Evolutionary conservation across 495 filamentous ascomycete genomes (phyloP).

Genomic region (Saxophila tyrrhenica): DNA sequence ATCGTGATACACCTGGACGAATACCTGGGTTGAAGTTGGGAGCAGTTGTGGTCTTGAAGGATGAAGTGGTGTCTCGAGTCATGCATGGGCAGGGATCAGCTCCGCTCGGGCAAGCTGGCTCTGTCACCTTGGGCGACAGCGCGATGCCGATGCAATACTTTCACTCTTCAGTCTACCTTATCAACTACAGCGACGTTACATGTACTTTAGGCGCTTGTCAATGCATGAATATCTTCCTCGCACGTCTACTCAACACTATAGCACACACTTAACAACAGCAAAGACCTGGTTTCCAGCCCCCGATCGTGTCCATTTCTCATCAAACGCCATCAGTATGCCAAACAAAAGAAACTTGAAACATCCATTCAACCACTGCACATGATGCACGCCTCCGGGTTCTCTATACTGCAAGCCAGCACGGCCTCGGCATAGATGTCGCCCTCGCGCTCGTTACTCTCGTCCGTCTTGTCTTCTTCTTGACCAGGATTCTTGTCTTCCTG

Average conservation of each 20-base stretch:
- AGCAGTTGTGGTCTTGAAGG: no score
- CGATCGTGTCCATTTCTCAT: not conserved
- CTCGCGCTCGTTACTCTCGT: constrained; percentile 58
- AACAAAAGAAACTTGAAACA: not conserved
- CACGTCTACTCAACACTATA: not conserved
- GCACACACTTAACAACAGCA: not conserved
- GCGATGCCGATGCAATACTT: no score
- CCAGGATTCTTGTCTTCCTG: constrained; percentile 35
- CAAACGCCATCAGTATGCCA: constrained; percentile 5
- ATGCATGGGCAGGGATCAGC: no score
- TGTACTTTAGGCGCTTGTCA: no score
- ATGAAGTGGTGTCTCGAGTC: no score
- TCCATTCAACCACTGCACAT: constrained; percentile 66
- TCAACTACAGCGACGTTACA: no score
- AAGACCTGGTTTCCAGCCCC: not conserved
- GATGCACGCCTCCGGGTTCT: constrained; percentile 77
- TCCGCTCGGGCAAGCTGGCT: no score
- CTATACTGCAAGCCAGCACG: constrained; percentile 81
- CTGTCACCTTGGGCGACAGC: no score
- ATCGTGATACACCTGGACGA: no score
- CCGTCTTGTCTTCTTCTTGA: constrained; percentile 54
- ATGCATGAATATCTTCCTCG: no score
- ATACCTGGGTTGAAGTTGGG: no score
- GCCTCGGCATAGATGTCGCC: constrained; percentile 87
- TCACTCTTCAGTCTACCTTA: no score